Evolutionary conservation across 2,329 filamentous ascomycete species (phyloP).

Genomic region (Epichloe brachyelytri): DNA sequence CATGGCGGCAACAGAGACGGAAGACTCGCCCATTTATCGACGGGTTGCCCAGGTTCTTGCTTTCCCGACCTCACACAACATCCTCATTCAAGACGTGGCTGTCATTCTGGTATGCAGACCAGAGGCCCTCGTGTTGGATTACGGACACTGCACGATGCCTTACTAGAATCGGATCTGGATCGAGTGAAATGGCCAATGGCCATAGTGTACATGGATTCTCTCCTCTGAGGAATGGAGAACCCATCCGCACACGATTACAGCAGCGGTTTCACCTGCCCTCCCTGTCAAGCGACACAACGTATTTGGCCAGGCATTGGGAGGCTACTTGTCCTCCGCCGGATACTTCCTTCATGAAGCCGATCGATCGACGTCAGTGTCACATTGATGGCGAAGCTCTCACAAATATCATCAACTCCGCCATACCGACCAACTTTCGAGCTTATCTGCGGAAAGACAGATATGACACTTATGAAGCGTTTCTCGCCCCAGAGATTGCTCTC

Average conservation of each 20-base stretch:
- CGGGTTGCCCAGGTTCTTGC: slow-evolving; percentile 31
- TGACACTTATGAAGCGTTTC: slow-evolving; percentile 2
- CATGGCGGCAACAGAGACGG: slow-evolving; percentile 26
- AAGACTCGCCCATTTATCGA: slow-evolving; percentile 27
- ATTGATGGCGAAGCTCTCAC: slow-evolving; percentile 11
- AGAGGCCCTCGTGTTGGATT: slow-evolving; percentile 28
- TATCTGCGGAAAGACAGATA: not conserved
- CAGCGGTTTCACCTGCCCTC: slow-evolving; percentile 29
- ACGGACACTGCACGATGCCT: slow-evolving; percentile 28
- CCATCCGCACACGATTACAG: slow-evolving; percentile 34
- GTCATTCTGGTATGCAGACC: slow-evolving; percentile 34
- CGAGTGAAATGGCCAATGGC: slow-evolving; percentile 34
- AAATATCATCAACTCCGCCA: not conserved
- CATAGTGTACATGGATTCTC: slow-evolving; percentile 36
- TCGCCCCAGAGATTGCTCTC: slow-evolving; percentile 1
- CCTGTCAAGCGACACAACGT: slow-evolving; percentile 27
- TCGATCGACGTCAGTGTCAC: slow-evolving; percentile 19
- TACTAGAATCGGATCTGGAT: slow-evolving; percentile 30
- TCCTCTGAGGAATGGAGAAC: slow-evolving; percentile 38
- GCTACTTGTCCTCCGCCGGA: slow-evolving; percentile 32
- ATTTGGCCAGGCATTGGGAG: slow-evolving; percentile 30
- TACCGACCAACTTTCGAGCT: not conserved
- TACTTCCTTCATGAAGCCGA: slow-evolving; percentile 26
- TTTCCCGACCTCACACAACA: slow-evolving; percentile 34
- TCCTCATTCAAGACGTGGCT: slow-evolving; percentile 38